phyloP scores from a whole-genome alignment of 345 rosid genomes.

The Garcia nutans region DNA sequence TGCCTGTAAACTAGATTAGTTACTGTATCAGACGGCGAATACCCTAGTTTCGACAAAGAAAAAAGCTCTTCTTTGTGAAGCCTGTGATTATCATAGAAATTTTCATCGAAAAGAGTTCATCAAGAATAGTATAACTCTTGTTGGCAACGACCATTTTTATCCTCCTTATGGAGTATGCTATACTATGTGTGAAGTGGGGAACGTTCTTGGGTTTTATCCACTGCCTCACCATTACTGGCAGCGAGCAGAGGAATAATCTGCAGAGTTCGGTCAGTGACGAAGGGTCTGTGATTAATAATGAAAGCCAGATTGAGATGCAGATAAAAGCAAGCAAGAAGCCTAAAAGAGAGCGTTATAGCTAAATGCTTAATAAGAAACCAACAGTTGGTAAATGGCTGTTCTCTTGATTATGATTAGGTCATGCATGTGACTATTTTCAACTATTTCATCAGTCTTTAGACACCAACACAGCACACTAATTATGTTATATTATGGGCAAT shows the following conservation, averaged over 20 bases:
- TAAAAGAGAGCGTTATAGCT: background rate
- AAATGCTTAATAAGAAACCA: background rate
- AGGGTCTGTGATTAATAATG: slow-evolving; percentile 1
- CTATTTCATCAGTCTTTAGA: too few species aligned
- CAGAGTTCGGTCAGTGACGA: background rate
- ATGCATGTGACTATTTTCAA: too few species aligned
- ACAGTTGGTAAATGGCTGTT: too few species aligned
- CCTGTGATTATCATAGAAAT: slow-evolving; percentile 11
- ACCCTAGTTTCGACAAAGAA: too few species aligned
- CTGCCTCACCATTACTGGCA: background rate
- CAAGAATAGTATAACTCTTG: background rate
- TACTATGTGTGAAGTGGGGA: too few species aligned
- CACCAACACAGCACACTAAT: too few species aligned
- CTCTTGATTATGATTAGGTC: too few species aligned
- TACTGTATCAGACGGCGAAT: too few species aligned
- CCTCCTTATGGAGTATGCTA: background rate
- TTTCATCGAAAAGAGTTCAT: slow-evolving; percentile 7
- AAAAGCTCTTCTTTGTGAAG: slow-evolving; percentile 13
- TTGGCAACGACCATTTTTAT: background rate
- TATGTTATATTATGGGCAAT: too few species aligned
- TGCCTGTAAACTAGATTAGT: too few species aligned
- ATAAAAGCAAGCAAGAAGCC: background rate
- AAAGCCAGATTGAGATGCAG: background rate
- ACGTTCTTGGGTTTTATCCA: background rate
- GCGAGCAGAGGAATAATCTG: background rate